Evolutionary conservation across 768 basidiomycete genomes (phyloP).

Genomic region (Dentipellis fragilis): DNA sequence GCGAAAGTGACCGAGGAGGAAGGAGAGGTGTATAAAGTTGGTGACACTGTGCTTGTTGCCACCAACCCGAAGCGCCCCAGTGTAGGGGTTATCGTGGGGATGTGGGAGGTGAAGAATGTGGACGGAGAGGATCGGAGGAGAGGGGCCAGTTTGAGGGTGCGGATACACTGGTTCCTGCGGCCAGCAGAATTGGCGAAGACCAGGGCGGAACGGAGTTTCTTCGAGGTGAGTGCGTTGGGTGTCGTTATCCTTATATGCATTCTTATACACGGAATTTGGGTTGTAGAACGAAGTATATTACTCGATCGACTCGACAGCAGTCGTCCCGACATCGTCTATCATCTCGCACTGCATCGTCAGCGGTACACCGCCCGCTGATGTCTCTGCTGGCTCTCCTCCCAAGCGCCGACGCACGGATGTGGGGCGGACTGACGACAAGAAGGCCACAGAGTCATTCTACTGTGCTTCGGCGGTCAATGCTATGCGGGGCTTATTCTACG

Average conservation of each 20-base stretch:
- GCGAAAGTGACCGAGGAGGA: neutral
- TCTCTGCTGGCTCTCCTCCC: constrained; percentile 4
- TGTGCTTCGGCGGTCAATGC: constrained; percentile 53
- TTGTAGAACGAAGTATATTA: constrained; percentile 71
- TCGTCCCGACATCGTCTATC: constrained; percentile 7
- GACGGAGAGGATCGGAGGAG: constrained; percentile 21
- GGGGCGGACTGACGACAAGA: neutral
- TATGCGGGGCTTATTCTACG: constrained; percentile 50
- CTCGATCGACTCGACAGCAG: constrained; percentile 17
- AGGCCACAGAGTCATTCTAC: constrained; percentile 26
- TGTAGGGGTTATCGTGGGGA: constrained; percentile 56
- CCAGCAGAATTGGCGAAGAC: constrained; percentile 52
- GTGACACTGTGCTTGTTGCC: constrained; percentile 59
- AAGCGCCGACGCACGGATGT: neutral
- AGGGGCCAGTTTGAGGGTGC: constrained; percentile 37
- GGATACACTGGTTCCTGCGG: constrained; percentile 69
- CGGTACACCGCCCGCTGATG: constrained; percentile 5
- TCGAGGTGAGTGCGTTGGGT: constrained; percentile 34
- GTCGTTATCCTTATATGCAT: neutral
- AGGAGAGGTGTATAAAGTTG: constrained; percentile 36
- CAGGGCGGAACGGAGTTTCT: constrained; percentile 49
- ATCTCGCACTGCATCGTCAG: constrained; percentile 15
- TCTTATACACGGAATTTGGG: neutral
- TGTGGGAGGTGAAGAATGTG: constrained; percentile 47
- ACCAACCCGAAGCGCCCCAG: constrained; percentile 40